Conservation (phyloP, 495 filamentous ascomycete species). For the Penicillium argentinense region DNA sequence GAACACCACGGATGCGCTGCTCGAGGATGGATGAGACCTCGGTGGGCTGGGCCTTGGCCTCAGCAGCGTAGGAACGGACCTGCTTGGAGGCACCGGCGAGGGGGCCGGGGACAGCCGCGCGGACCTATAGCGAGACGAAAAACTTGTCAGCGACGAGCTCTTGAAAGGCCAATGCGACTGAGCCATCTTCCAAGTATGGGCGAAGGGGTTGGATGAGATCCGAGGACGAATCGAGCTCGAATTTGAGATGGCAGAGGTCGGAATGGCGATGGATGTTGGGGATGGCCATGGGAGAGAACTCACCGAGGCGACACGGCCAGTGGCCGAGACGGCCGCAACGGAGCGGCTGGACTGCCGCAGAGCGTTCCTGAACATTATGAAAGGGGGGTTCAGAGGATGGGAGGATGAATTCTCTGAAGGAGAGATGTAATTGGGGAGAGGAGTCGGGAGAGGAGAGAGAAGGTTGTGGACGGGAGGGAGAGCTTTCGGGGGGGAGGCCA, state of each 20-base stretch:
- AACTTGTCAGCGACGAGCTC: conserved; percentile 44
- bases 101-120: conserved; percentile 78
- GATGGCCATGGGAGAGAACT: conserved; percentile 50
- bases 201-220: conserved; percentile 27
- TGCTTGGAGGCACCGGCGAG: conserved; percentile 72
- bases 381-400: conserved; percentile 50
- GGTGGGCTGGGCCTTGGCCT: conserved; percentile 92
- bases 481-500: conserved; percentile 52
- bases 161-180: conserved; percentile 30
- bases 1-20: conserved; percentile 95
- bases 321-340: conserved; percentile 88
- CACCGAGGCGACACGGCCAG: conserved; percentile 88
- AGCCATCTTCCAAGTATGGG: conserved; percentile 24
- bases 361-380: conserved; percentile 96
- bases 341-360: conserved; percentile 91
- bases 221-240: conserved; percentile 40
- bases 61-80: conserved; percentile 84
- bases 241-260: conserved; percentile 39
- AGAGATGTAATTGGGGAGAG: conserved; percentile 52
- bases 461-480: conserved; percentile 54
- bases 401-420: conserved; percentile 49
- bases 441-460: conserved; percentile 44
- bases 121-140: conserved; percentile 61
- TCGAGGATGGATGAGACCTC: conserved; percentile 99
- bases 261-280: conserved; percentile 30